Evolutionary conservation across 169 alveolate genomes (phyloP).

Genomic region (Plasmodium fragile): DNA sequence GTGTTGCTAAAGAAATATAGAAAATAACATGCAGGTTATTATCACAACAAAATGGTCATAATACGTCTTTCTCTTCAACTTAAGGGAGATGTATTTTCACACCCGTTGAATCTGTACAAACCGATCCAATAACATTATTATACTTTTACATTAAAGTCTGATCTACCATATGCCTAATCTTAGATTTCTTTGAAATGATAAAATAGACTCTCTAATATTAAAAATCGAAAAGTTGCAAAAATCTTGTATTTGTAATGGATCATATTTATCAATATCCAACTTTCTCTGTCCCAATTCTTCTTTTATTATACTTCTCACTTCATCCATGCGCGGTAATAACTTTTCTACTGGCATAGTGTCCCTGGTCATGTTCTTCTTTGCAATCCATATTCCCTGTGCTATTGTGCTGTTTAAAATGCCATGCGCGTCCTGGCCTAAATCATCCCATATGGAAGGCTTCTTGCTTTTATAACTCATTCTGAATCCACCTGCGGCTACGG

Average conservation of each 20-base stretch:
- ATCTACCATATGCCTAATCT: not conserved
- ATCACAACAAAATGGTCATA: not conserved
- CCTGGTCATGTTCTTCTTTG: constrained; percentile 5
- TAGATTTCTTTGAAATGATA: constrained; percentile 10
- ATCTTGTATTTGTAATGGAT: constrained; percentile 4
- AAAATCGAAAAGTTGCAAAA: constrained; percentile 8
- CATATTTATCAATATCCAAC: constrained; percentile 10
- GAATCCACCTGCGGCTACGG: not conserved
- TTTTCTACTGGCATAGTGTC: not conserved
- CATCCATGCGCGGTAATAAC: constrained; percentile 8
- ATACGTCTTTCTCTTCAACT: not conserved
- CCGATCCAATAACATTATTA: not conserved
- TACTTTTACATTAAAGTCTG: not conserved
- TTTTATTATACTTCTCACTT: not conserved
- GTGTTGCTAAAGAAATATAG: not conserved
- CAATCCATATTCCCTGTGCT: constrained; percentile 7
- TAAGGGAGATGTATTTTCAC: not conserved
- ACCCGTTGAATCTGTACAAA: not conserved
- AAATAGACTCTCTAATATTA: not conserved
- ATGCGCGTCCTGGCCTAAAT: constrained; percentile 11
- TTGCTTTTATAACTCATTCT: constrained; percentile 6
- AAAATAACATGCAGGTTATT: not conserved
- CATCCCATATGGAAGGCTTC: constrained; percentile 15
- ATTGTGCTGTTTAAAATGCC: constrained; percentile 16
- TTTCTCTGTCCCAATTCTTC: not conserved